A percentile compares a stretch with the other conserved stretches of the same genome.
Conservation (phyloP, 495 filamentous ascomycete genomes). For the Umbilicaria muhlenbergii region DNA sequence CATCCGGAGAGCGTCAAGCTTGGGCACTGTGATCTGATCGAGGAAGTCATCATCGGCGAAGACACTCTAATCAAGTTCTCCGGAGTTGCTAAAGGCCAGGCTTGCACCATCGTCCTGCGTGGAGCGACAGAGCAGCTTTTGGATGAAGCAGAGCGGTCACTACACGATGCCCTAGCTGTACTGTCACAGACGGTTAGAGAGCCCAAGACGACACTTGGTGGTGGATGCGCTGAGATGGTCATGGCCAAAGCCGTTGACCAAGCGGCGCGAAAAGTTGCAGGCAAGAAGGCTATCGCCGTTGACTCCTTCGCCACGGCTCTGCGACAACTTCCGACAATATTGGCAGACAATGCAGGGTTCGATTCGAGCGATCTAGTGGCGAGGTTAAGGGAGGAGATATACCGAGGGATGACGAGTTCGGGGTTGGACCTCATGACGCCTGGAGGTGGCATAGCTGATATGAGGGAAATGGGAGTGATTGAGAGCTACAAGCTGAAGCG, state of each 20-base stretch:
- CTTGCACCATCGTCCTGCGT: constrained; percentile 92
- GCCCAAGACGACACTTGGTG: constrained; percentile 83
- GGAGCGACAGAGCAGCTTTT: constrained; percentile 93
- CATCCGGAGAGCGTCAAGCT: constrained; percentile 95
- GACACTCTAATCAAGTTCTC: constrained; percentile 96
- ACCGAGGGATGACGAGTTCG: constrained; percentile 81
- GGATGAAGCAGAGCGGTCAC: constrained; percentile 88
- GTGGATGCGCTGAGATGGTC: constrained; percentile 94
- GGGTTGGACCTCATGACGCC: constrained; percentile 80
- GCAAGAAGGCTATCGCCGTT: constrained; percentile 91
- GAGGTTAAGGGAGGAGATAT: constrained; percentile 80
- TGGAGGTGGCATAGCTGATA: constrained; percentile 87
- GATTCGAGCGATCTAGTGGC: constrained; percentile 90
- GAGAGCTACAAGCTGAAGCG: constrained; percentile 98
- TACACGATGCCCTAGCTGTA: constrained; percentile 93
- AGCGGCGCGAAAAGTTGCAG: constrained; percentile 82
- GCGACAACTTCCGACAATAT: constrained; percentile 85
- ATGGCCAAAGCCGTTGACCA: constrained; percentile 97
- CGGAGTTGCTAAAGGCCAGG: constrained; percentile 82
- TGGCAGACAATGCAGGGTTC: constrained; percentile 93
- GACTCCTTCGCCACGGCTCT: constrained; percentile 78
- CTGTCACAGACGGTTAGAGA: constrained; percentile 94
- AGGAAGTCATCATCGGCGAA: constrained; percentile 96
- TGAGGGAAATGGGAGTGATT: constrained; percentile 92
- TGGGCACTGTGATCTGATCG: constrained; percentile 86